Percentiles rank a stretch among this genome's conserved stretches.
phyloP scores from a whole-genome alignment of 495 filamentous ascomycete species.

The Penicillium egyptiacum region DNA sequence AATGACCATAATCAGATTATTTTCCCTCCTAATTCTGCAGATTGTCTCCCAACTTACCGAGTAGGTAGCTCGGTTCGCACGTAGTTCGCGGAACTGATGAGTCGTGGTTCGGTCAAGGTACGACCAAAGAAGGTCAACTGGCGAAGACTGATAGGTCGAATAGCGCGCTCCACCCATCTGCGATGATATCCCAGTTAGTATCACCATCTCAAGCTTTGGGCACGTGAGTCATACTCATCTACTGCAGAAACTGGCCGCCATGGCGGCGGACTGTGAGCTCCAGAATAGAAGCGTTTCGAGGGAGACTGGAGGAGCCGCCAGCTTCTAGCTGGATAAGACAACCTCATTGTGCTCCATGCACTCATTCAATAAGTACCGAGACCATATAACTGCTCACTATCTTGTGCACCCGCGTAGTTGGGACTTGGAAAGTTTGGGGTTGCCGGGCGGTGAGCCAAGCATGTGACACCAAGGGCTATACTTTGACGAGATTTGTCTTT shows the following conservation, averaged over 20 bases:
- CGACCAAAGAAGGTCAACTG: constrained; percentile 94
- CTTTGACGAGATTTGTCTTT: not conserved
- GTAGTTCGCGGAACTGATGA: constrained; percentile 95
- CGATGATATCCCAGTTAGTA: not conserved
- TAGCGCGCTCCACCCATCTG: constrained; percentile 85
- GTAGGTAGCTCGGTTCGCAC: constrained; percentile 92
- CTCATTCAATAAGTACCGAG: constrained; percentile 6
- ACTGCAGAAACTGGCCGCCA: constrained; percentile 82
- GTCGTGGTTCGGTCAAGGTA: constrained; percentile 82
- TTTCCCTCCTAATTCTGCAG: not conserved
- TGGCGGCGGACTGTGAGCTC: constrained; percentile 50
- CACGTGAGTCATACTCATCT: constrained; percentile 66
- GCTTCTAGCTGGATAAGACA: constrained; percentile 36
- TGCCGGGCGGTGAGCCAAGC: constrained; percentile 15
- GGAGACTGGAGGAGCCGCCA: constrained; percentile 29
- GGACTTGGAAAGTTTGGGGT: constrained; percentile 3
- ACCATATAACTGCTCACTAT: constrained; percentile 1
- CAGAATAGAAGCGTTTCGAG: constrained; percentile 30
- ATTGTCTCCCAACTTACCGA: constrained; percentile 50
- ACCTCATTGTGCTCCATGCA: constrained; percentile 39
- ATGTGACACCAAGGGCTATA: constrained; percentile 6
- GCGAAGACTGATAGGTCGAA: constrained; percentile 82
- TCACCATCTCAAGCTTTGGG: constrained; percentile 6
- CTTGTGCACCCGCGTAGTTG: not conserved
- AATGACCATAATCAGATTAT: not conserved